phyloP scores from a whole-genome alignment of 768 basidiomycete genomes.

The Amanita exitialis region DNA sequence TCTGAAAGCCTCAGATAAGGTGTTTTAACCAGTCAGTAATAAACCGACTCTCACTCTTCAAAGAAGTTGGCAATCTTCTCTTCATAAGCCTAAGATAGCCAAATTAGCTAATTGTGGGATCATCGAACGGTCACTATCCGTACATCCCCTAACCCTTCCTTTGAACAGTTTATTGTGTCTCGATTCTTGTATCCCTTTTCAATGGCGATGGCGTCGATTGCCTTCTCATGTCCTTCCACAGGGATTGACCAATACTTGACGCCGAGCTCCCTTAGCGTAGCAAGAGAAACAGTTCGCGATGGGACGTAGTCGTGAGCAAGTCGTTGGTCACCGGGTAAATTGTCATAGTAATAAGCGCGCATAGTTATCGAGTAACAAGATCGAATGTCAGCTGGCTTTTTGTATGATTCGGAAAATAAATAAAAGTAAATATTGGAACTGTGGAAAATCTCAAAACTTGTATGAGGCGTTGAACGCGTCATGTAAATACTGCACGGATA shows the following conservation, averaged over 20 bases:
- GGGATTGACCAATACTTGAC: slow-evolving; percentile 64
- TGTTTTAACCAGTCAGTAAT: neutral
- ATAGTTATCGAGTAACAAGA: slow-evolving; percentile 21
- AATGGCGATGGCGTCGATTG: slow-evolving; percentile 53
- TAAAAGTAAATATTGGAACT: neutral
- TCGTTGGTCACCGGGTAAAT: slow-evolving; percentile 73
- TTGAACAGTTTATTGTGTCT: slow-evolving; percentile 70
- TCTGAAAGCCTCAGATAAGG: slow-evolving; percentile 23
- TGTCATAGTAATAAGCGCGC: slow-evolving; percentile 71
- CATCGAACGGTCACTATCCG: neutral
- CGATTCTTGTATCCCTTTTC: slow-evolving; percentile 76
- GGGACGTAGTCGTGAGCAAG: slow-evolving; percentile 64
- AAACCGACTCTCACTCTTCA: slow-evolving; percentile 46
- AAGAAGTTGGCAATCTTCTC: slow-evolving; percentile 76
- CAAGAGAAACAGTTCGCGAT: slow-evolving; percentile 39
- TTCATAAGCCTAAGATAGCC: slow-evolving; percentile 45
- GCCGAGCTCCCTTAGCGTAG: slow-evolving; percentile 44
- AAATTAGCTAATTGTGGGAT: neutral
- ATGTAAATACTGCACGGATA: no score
- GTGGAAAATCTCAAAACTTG: no score
- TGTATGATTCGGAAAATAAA: no score
- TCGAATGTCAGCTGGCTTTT: neutral
- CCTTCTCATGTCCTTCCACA: slow-evolving; percentile 42
- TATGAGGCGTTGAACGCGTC: no score
- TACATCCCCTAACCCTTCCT: slow-evolving; percentile 69